A percentile compares a stretch with the other conserved stretches of the same genome.
Evolutionary conservation across 1,284 basidiomycete genomes (phyloP).

Genomic region (Moniliophthora roreri): DNA sequence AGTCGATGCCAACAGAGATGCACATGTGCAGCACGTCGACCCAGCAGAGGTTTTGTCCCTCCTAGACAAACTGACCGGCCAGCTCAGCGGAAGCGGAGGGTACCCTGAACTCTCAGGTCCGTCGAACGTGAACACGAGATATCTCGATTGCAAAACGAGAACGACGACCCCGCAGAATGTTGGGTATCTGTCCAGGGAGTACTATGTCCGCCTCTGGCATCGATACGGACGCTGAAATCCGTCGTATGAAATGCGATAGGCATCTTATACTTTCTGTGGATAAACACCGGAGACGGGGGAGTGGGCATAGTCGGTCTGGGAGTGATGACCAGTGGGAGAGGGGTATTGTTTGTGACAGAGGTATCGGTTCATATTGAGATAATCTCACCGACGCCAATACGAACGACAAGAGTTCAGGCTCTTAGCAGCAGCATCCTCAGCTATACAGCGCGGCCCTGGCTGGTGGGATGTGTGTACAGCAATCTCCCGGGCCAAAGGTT

Average conservation of each 20-base stretch:
- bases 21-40: conserved; percentile 26
- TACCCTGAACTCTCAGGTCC: conserved; percentile 28
- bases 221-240: conserved; percentile 41
- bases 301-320: conserved; percentile 8
- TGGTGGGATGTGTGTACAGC: conserved; percentile 3
- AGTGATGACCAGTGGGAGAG: conserved; percentile 15
- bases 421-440: conserved; percentile 5
- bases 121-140: conserved; percentile 85
- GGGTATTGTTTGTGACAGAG: conserved; percentile 18
- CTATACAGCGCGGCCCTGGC: conserved; percentile 3
- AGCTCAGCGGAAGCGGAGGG: conserved; percentile 21
- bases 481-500: conserved; percentile 8
- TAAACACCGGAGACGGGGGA: conserved; percentile 23
- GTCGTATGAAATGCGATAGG: conserved; percentile 36
- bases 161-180: conserved; percentile 71
- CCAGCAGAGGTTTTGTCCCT: conserved; percentile 42
- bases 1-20: conserved; percentile 36
- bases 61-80: conserved; percentile 40
- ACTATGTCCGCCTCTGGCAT: conserved; percentile 51
- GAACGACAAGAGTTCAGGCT: no score
- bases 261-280: conserved; percentile 22
- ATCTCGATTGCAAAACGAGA: conserved; percentile 76
- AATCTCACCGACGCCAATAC: conserved; percentile 6
- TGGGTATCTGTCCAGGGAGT: conserved; percentile 68
- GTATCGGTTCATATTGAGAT: conserved; percentile 10